Percentiles rank a stretch among this genome's conserved stretches.
These are phyloP conservation scores for Chrysoporthe deuterocubensis DNA, from an alignment of 2,329 filamentous ascomycete genomes.

Conservation along the genomic window DNA sequence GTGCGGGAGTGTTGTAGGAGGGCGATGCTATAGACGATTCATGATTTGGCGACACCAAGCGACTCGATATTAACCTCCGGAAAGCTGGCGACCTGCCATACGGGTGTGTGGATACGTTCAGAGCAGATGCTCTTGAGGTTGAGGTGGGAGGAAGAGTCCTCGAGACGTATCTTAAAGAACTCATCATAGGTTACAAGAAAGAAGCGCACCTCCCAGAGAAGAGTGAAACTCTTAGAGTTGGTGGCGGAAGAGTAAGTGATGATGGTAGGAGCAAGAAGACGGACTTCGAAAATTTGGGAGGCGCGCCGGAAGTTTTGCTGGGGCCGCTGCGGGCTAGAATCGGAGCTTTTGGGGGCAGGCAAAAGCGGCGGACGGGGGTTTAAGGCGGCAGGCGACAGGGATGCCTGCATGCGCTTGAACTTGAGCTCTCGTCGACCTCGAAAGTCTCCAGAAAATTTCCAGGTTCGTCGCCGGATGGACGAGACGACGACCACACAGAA, in stretches of 20 bases:
- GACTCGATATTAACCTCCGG: constrained; percentile 48
- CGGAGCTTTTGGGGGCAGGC: constrained; percentile 26
- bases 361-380: constrained; percentile 9
- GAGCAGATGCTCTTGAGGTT: constrained; percentile 47
- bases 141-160: constrained; percentile 49
- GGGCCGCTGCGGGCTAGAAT: constrained; percentile 24
- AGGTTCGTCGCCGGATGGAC: constrained; percentile 8
- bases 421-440: constrained; percentile 7
- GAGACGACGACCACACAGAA: constrained; percentile 35
- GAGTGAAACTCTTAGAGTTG: constrained; percentile 6
- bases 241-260: constrained; percentile 13
- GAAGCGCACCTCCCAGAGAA: constrained; percentile 32
- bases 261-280: constrained; percentile 3
- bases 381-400: constrained; percentile 20
- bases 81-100: constrained; percentile 53
- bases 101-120: constrained; percentile 38
- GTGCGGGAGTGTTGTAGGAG: constrained; percentile 35
- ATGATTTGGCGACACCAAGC: constrained; percentile 34
- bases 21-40: constrained; percentile 36
- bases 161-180: constrained; percentile 46
- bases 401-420: constrained; percentile 9
- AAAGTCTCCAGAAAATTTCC: constrained; percentile 15
- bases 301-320: constrained; percentile 25
- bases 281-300: constrained; percentile 25
- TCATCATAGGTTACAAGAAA: constrained; percentile 46